phyloP scores from a whole-genome alignment of 768 basidiomycete species.

The Pleurotus tuber-regium region DNA sequence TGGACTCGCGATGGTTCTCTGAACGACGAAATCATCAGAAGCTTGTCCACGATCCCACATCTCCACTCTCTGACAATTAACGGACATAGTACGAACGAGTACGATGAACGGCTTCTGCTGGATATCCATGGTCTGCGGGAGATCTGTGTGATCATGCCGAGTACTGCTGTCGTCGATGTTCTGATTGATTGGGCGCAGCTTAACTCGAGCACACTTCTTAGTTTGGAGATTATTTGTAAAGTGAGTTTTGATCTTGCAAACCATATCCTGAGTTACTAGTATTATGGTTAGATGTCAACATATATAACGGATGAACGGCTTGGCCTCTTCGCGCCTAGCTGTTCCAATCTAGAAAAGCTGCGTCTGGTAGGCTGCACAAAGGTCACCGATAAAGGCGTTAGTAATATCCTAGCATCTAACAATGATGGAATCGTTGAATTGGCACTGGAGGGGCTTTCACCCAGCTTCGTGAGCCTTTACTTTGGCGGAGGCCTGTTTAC shows the following conservation, averaged over 20 bases:
- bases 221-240: conserved; percentile 69
- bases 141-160: conserved; percentile 77
- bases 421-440: conserved; percentile 47
- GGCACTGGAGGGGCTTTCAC: conserved; percentile 61
- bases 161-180: conserved; percentile 44
- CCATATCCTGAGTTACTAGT: not conserved
- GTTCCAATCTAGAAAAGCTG: conserved; percentile 53
- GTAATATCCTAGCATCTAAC: conserved; percentile 45
- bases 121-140: conserved; percentile 50
- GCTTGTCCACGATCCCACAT: conserved; percentile 37
- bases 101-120: conserved; percentile 49
- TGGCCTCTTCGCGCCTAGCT: conserved; percentile 43
- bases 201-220: conserved; percentile 46
- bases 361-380: conserved; percentile 66
- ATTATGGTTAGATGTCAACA: conserved; percentile 47
- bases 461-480: conserved; percentile 46
- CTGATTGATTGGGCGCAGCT: conserved; percentile 49
- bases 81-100: conserved; percentile 56
- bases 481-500: too few species aligned
- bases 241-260: conserved; percentile 29
- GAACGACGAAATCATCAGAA: conserved; percentile 53
- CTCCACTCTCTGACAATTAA: conserved; percentile 70
- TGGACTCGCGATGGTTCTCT: conserved; percentile 84
- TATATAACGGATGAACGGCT: conserved; percentile 59
- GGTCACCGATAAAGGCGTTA: conserved; percentile 62